A percentile compares a stretch with the other conserved stretches of the same genome.
phyloP scores from a whole-genome alignment of 73 alveolate species.

The Uronychia binucleata region DNA sequence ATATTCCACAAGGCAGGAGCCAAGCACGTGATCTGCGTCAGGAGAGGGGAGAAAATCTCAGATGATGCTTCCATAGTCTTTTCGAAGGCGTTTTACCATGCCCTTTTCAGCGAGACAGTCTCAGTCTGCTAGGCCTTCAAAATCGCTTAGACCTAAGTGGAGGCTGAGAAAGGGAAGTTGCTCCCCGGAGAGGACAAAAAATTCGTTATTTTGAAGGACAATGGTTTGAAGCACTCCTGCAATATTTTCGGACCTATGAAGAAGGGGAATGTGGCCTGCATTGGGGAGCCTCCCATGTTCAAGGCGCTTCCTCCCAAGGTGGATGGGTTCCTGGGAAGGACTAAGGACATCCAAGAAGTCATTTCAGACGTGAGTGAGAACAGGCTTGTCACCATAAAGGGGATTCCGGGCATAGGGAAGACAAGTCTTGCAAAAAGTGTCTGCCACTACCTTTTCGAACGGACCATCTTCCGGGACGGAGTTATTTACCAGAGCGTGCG shows the following conservation, averaged over 20 bases:
- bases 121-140: constrained; percentile 62
- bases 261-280: constrained; percentile 29
- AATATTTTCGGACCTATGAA: constrained; percentile 46
- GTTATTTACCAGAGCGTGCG: constrained; percentile 4
- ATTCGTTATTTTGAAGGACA: not conserved
- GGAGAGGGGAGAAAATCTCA: constrained; percentile 27
- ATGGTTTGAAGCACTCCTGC: constrained; percentile 43
- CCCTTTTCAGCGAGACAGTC: constrained; percentile 41
- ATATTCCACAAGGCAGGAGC: constrained; percentile 70
- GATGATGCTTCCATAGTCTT: constrained; percentile 64
- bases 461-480: constrained; percentile 34
- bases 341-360: constrained; percentile 48
- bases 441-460: constrained; percentile 25
- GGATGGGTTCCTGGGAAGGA: constrained; percentile 67
- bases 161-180: constrained; percentile 25
- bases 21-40: constrained; percentile 68
- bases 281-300: constrained; percentile 38
- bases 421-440: constrained; percentile 50
- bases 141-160: constrained; percentile 46
- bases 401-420: constrained; percentile 50
- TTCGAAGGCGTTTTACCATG: constrained; percentile 53
- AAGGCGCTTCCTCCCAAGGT: constrained; percentile 28
- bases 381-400: not conserved
- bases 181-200: constrained; percentile 20
- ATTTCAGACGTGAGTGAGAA: constrained; percentile 7